phyloP scores from a whole-genome alignment of 768 basidiomycete genomes.

The Rhizopogon roseolus region DNA sequence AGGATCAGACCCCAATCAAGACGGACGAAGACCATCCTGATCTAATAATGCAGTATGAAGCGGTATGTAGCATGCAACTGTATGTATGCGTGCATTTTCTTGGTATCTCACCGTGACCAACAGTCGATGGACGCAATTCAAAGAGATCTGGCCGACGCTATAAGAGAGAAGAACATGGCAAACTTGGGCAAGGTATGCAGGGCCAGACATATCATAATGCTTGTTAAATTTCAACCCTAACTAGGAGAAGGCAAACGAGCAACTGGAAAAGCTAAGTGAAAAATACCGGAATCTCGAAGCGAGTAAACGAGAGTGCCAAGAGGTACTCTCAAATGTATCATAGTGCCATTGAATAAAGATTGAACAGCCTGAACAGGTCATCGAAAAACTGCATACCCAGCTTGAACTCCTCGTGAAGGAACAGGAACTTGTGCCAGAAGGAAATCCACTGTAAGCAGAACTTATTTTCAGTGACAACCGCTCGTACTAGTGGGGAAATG shows the following conservation, averaged over 20 bases:
- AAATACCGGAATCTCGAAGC: slow-evolving; percentile 19
- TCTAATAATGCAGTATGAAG: slow-evolving; percentile 2
- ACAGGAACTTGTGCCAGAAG: slow-evolving; percentile 12
- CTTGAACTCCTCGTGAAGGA: slow-evolving; percentile 13
- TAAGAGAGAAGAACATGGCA: slow-evolving; percentile 9
- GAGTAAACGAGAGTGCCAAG: slow-evolving; percentile 8
- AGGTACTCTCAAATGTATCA: slow-evolving; percentile 11
- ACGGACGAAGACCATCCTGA: slow-evolving; percentile 7
- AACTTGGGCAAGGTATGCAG: background rate
- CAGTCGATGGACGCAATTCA: slow-evolving; percentile 7
- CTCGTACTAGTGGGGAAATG: background rate
- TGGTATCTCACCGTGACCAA: background rate
- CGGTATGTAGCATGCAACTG: background rate
- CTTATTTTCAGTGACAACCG: background rate
- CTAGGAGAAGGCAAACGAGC: slow-evolving; percentile 11
- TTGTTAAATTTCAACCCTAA: background rate
- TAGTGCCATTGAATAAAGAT: background rate
- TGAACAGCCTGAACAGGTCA: slow-evolving; percentile 7
- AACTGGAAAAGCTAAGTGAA: slow-evolving; percentile 7
- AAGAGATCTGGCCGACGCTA: slow-evolving; percentile 9
- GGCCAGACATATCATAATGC: background rate
- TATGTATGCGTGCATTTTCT: background rate
- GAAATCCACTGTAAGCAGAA: background rate
- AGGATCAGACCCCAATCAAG: slow-evolving; percentile 14
- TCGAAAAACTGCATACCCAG: slow-evolving; percentile 14